These are phyloP conservation scores for Solanum ahanhuiri DNA, from an alignment of 257 asterid species.

Conservation along the genomic window DNA sequence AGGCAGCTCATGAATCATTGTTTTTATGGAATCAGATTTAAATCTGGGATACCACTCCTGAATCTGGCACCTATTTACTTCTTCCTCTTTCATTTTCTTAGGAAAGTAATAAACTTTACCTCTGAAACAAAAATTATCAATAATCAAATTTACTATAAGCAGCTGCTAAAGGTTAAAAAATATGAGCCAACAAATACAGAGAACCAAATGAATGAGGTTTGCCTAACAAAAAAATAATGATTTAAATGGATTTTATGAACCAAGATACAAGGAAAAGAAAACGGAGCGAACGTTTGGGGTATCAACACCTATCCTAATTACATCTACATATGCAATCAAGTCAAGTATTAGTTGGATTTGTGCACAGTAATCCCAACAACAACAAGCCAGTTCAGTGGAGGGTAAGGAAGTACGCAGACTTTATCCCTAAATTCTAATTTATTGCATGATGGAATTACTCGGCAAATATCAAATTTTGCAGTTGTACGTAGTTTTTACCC, in stretches of 20 bases:
- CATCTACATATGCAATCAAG: background rate
- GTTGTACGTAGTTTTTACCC: no score
- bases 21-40: constrained; percentile 52
- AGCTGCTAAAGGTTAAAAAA: background rate
- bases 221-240: background rate
- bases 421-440: background rate
- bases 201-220: background rate
- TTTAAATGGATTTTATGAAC: background rate
- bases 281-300: background rate
- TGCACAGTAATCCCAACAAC: background rate
- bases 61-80: constrained; percentile 75
- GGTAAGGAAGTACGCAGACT: background rate
- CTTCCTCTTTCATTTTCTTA: constrained; percentile 50
- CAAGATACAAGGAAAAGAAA: background rate
- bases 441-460: background rate
- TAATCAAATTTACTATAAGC: background rate
- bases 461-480: background rate
- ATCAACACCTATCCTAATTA: background rate
- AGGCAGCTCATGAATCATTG: constrained; percentile 59
- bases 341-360: background rate
- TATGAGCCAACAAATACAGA: background rate
- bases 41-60: constrained; percentile 91
- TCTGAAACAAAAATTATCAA: background rate
- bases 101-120: background rate
- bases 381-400: background rate